Conservation (phyloP, 2,329 filamentous ascomycete species). For the Tolypocladium amazonense region DNA sequence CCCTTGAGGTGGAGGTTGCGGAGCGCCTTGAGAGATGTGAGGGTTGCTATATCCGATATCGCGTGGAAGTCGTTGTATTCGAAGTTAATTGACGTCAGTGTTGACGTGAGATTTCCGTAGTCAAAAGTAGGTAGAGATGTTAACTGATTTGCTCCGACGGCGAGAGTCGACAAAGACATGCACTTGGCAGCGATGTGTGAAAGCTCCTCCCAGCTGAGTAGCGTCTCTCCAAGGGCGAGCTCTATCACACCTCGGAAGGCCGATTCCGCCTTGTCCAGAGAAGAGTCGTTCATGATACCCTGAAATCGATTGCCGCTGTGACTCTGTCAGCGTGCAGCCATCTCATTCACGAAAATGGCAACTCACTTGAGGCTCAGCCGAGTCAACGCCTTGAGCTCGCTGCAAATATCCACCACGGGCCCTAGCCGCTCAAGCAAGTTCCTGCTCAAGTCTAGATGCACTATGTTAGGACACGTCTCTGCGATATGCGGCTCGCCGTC, state of each 20-base stretch:
- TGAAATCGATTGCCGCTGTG: conserved; percentile 64
- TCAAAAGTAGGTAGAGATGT: conserved; percentile 33
- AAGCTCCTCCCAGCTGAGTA: conserved; percentile 57
- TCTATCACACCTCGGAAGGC: conserved; percentile 44
- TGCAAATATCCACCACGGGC: conserved; percentile 61
- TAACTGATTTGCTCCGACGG: conserved; percentile 49
- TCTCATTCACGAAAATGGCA: not conserved
- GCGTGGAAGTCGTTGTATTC: conserved; percentile 61
- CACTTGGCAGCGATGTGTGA: conserved; percentile 44
- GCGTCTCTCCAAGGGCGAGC: conserved; percentile 55
- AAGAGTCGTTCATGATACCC: conserved; percentile 24
- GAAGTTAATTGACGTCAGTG: conserved; percentile 53
- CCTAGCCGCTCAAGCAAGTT: conserved; percentile 65
- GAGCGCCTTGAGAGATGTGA: conserved; percentile 40
- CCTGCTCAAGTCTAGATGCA: conserved; percentile 74
- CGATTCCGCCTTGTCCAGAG: conserved; percentile 19
- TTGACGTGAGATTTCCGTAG: conserved; percentile 30
- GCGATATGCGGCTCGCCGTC: conserved; percentile 27
- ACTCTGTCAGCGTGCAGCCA: not conserved
- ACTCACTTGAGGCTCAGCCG: conserved; percentile 62
- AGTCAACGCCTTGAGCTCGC: conserved; percentile 53
- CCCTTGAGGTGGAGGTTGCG: conserved; percentile 62
- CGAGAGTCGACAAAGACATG: conserved; percentile 36
- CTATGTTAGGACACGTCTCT: conserved; percentile 53
- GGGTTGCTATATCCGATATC: conserved; percentile 44